Evolutionary conservation across 306 rosid genomes (phyloP), one percentile per base, ranked within the genome.

Genomic region (Rosa persica): DNA sequence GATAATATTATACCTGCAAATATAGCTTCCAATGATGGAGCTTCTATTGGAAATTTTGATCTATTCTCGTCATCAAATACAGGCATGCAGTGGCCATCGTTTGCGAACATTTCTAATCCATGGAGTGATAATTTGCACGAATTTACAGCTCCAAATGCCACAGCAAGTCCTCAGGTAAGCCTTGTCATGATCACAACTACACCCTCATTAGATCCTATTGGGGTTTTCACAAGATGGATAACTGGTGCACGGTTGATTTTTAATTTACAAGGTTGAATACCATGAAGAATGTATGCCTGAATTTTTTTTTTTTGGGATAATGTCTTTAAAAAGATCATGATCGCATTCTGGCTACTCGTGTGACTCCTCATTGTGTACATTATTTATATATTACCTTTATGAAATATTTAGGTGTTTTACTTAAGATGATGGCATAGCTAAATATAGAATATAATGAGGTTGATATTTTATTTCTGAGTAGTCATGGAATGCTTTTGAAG

Each of bases 401-500:
- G 44, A 52, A 51, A 20, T 51, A 36, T 52, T 7, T 17, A 34
- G 57, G 57, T 51, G 57, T 22, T 25, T 39, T 40, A 13, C 42
- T 40, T 34, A 7, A 40, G 8, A n/a, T 39, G 49, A 16, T 73
- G 58, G 30, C 51, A 25, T 76, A 70, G 66, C 40, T 76, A 77
- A 79, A 73, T 82, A 54, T 72, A 65, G 78, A 77, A 42, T 75
- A 43, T 67, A 80, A 49, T 84, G 25, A 69, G 22, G 85, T 80
- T 87, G 82, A 43, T 78, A 61, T 83, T 39, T 83, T 77, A 61
- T 72, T 76, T 78, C 52, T 76, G 68, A 89, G 83, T 81, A 89
- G 91, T 70, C 88, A 49, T 91, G 98, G 98, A 89, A 86, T 90
- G 97, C 98, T 77, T 88, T 88, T 79, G 85, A 87, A 85, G 91